Evolutionary conservation across 768 basidiomycete genomes (phyloP).

Genomic region (Strobilomyces dryophilus): DNA sequence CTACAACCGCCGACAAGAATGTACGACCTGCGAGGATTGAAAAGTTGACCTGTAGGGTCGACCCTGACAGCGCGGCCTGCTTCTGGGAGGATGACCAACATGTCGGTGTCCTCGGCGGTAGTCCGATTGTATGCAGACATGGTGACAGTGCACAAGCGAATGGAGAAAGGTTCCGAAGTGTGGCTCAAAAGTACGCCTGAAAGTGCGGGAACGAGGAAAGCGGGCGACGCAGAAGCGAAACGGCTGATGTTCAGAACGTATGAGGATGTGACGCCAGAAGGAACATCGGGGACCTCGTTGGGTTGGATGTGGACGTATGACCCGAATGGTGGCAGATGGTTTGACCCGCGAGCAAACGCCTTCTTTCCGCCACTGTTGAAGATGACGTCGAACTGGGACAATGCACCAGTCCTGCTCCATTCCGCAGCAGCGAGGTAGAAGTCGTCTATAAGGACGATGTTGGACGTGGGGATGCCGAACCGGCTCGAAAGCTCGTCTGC

Average conservation of each 20-base stretch:
- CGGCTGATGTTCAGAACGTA: conserved; percentile 21
- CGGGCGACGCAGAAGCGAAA: conserved; percentile 17
- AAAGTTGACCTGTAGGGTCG: conserved; percentile 26
- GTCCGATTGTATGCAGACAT: conserved; percentile 10
- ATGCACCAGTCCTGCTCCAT: conserved; percentile 13
- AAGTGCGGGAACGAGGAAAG: conserved; percentile 15
- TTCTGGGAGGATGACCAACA: conserved; percentile 18
- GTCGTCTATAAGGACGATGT: conserved; percentile 11
- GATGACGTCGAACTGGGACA: conserved; percentile 21
- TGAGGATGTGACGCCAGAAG: conserved; percentile 13
- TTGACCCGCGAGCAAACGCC: conserved; percentile 12
- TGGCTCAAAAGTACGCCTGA: conserved; percentile 20
- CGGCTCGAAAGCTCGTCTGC: conserved; percentile 11
- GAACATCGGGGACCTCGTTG: conserved; percentile 13
- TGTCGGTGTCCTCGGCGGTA: conserved; percentile 2
- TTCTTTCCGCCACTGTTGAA: conserved; percentile 21
- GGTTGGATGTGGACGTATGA: conserved; percentile 24
- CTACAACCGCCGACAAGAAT: conserved; percentile 20
- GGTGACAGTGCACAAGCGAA: conserved; percentile 6
- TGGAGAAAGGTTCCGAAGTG: conserved; percentile 9
- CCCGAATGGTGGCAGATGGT: conserved; percentile 23
- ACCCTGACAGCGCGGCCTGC: conserved; percentile 9
- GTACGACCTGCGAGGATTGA: conserved; percentile 27
- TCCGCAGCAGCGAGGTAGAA: conserved; percentile 2
- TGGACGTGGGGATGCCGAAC: conserved; percentile 7